phyloP scores from a whole-genome alignment of 495 filamentous ascomycete genomes.

The Neurospora sublineolata region DNA sequence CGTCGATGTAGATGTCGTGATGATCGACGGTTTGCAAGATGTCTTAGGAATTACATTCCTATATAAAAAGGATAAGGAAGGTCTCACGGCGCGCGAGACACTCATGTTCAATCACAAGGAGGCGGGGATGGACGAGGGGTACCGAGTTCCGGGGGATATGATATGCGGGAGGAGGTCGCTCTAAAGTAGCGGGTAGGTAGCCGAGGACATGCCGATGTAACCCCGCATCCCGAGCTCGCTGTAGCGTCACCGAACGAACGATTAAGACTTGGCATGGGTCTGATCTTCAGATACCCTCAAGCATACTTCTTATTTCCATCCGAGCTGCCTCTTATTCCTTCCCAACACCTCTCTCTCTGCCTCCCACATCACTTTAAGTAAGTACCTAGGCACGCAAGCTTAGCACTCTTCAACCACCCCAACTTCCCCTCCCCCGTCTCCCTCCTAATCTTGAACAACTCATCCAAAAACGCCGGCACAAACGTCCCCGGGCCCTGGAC shows the following conservation, averaged over 20 bases:
- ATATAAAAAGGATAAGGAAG: neutral
- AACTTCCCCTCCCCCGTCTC: slow-evolving; percentile 36
- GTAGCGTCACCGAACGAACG: neutral
- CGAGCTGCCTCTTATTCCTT: neutral
- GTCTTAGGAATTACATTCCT: neutral
- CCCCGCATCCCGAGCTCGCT: neutral
- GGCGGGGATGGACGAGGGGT: neutral
- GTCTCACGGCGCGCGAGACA: neutral
- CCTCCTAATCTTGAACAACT: slow-evolving; percentile 40
- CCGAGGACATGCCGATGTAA: neutral
- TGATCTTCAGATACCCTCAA: neutral
- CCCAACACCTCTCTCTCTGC: neutral
- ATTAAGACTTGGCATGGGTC: neutral
- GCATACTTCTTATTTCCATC: neutral
- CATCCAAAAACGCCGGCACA: slow-evolving; percentile 75
- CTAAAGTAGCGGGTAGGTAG: neutral
- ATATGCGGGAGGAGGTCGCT: neutral
- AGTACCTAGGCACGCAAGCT: slow-evolving; percentile 23
- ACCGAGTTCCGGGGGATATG: neutral
- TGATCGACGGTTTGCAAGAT: neutral
- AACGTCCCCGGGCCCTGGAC: slow-evolving; percentile 78
- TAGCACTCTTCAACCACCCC: slow-evolving; percentile 46
- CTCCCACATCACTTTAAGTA: neutral
- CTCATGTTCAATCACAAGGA: neutral
- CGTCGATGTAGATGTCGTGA: neutral